These are phyloP conservation scores for Solanum bulbocastanum DNA, from an alignment of 257 asterid species.

Conservation along the genomic window DNA sequence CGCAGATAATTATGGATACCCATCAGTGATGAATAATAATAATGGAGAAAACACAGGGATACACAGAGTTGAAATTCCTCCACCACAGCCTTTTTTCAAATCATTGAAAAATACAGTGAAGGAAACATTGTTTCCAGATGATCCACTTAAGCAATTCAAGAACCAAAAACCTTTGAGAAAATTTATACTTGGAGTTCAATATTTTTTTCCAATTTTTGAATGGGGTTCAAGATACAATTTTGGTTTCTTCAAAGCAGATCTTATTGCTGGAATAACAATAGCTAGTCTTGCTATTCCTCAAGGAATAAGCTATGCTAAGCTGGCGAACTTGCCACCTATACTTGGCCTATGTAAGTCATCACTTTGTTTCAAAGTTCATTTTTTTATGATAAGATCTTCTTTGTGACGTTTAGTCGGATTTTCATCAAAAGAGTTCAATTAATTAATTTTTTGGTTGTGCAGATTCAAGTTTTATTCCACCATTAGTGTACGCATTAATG, in stretches of 20 bases:
- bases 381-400: neutral
- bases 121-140: conserved; percentile 88
- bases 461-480: conserved; percentile 95
- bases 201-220: conserved; percentile 72
- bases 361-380: no score
- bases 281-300: conserved; percentile 99
- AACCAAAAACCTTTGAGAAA: conserved; percentile 46
- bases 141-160: conserved; percentile 86
- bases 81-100: conserved; percentile 57
- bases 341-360: conserved; percentile 73
- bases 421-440: neutral
- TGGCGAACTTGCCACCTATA: conserved; percentile 84
- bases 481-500: conserved; percentile 72
- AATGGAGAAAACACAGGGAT: neutral
- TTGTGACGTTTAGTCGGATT: neutral
- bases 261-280: conserved; percentile 87
- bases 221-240: conserved; percentile 78
- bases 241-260: conserved; percentile 53
- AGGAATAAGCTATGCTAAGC: conserved; percentile 93
- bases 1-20: conserved; percentile 27
- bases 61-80: conserved; percentile 59
- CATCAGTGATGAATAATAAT: conserved; percentile 10
- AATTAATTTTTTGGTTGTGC: neutral
- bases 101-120: conserved; percentile 54
- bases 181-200: conserved; percentile 52